Percentiles rank a stretch among this genome's conserved stretches.
Evolutionary conservation across 176 grass and related monocot species (phyloP).

Genomic region (Panicum miliaceum): DNA sequence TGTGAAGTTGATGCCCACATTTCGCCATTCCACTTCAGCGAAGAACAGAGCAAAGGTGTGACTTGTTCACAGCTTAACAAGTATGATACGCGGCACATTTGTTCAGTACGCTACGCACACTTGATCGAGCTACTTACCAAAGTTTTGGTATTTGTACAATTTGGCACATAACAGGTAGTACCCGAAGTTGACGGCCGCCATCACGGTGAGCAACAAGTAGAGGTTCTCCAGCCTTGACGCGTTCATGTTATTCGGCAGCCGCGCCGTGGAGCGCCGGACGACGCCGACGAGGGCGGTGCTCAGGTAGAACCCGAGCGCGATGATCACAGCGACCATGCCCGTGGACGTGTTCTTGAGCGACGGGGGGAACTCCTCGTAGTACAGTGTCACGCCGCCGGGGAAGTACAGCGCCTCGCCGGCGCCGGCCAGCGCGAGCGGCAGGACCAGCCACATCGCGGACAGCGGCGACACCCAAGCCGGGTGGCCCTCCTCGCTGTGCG

Average conservation of each 20-base stretch:
- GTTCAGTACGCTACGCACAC: neutral
- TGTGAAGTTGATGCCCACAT: neutral
- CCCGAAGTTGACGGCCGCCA: conserved; percentile 60
- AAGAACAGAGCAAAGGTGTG: neutral
- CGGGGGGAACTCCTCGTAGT: conserved; percentile 78
- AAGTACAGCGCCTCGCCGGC: conserved; percentile 66
- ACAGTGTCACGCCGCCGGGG: conserved; percentile 64
- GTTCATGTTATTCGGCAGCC: conserved; percentile 85
- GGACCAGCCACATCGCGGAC: conserved; percentile 66
- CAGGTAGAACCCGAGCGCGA: conserved; percentile 74
- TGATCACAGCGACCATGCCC: conserved; percentile 59
- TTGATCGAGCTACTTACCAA: conserved; percentile 19
- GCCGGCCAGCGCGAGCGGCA: conserved; percentile 63
- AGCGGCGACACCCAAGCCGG: conserved; percentile 63
- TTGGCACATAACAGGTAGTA: conserved; percentile 68
- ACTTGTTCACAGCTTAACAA: neutral
- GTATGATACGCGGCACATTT: neutral
- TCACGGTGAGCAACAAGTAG: conserved; percentile 68
- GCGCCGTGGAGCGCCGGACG: conserved; percentile 45
- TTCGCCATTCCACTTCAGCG: neutral
- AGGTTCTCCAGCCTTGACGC: conserved; percentile 62
- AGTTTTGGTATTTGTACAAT: conserved; percentile 63
- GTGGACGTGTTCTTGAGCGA: conserved; percentile 71
- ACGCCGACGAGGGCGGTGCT: conserved; percentile 66
- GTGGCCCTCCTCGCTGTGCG: conserved; percentile 34